Percentiles rank a stretch among this genome's conserved stretches.
Evolutionary conservation across 371 early-diverging fungal genomes (phyloP).

Genomic region (Fennellomyces sp.): DNA sequence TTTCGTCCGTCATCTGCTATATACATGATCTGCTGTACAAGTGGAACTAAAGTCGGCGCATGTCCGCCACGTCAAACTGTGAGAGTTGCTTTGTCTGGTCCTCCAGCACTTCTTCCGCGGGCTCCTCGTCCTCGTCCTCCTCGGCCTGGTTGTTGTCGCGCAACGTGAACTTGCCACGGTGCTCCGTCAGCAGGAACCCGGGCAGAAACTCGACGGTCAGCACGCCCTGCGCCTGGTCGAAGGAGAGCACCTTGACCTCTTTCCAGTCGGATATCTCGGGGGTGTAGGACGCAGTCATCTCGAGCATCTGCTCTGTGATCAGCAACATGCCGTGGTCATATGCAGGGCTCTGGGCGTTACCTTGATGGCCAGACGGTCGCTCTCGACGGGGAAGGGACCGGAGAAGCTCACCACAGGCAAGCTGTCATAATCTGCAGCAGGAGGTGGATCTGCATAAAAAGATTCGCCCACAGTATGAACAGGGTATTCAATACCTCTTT

Average conservation of each 20-base stretch:
- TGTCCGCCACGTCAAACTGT: neutral
- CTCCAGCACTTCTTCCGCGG: neutral
- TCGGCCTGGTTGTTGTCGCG: neutral
- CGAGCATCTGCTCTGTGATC: too few relatives aligned
- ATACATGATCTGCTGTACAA: neutral
- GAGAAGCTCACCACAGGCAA: neutral
- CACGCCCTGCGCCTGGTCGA: neutral
- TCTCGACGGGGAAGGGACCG: neutral
- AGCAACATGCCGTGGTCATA: too few relatives aligned
- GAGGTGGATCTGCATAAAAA: neutral
- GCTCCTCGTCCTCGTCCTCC: neutral
- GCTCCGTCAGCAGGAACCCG: neutral
- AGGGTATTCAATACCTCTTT: neutral
- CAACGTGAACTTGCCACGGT: neutral
- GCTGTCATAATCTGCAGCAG: neutral
- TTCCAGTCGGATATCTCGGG: constrained; percentile 4
- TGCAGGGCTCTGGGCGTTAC: neutral
- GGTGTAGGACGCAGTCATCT: neutral
- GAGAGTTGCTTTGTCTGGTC: neutral
- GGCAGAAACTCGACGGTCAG: neutral
- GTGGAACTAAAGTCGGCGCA: neutral
- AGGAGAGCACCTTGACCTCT: neutral
- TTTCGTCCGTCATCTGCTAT: too few relatives aligned
- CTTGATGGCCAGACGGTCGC: neutral
- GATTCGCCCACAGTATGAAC: neutral